Percentiles rank a stretch among this genome's conserved stretches.
Evolutionary conservation across 495 filamentous ascomycete species (phyloP).

Genomic region (Penicillium dipodomyicola): DNA sequence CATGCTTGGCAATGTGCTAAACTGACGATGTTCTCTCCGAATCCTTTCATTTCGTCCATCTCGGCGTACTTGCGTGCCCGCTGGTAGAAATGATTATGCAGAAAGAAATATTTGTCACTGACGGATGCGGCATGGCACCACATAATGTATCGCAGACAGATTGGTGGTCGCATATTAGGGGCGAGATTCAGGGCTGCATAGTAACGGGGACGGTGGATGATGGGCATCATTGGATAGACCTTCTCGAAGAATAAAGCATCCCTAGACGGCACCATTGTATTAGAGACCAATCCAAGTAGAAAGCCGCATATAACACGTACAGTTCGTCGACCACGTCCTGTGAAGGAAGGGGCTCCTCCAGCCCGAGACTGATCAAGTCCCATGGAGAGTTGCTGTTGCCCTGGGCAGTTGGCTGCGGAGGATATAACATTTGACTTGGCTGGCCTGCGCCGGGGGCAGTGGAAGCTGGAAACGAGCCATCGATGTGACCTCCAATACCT

Average conservation of each 20-base stretch:
- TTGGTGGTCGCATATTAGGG: conserved; percentile 80
- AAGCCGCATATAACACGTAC: conserved; percentile 47
- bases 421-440: conserved; percentile 19
- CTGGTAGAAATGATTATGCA: conserved; percentile 84
- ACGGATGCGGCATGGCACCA: conserved; percentile 86
- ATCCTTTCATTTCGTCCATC: conserved; percentile 85
- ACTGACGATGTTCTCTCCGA: conserved; percentile 82
- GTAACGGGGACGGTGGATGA: conserved; percentile 87
- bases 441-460: conserved; percentile 30
- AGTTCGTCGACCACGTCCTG: conserved; percentile 89
- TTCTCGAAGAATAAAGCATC: conserved; percentile 89
- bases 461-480: conserved; percentile 23
- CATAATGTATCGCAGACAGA: conserved; percentile 88
- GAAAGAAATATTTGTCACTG: conserved; percentile 70
- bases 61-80: conserved; percentile 87
- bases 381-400: conserved; percentile 54
- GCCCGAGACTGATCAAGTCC: conserved; percentile 92
- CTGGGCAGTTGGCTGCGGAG: conserved; percentile 30
- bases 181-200: conserved; percentile 80
- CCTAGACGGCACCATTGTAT: conserved; percentile 38
- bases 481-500: conserved; percentile 22
- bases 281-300: conserved; percentile 7
- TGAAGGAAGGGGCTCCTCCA: conserved; percentile 86
- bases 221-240: conserved; percentile 77
- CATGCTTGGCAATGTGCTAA: conserved; percentile 81